Base-by-base conservation (phyloP, 2,329 filamentous ascomycete genomes). In the Neofusicoccum laricinum region DNA sequence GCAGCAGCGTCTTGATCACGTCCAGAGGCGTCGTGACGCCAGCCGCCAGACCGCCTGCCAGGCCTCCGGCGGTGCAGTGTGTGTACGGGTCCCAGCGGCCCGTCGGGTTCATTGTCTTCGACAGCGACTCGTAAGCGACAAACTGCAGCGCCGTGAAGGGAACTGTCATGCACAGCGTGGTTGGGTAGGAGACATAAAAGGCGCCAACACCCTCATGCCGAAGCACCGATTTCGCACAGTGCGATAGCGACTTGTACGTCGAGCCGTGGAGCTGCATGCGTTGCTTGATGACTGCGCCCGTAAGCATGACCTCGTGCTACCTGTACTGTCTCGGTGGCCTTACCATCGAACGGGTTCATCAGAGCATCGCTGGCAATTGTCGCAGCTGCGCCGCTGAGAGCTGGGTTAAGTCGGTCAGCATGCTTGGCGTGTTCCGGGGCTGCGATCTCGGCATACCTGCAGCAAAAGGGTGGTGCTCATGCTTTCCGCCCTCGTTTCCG, bases 311-410 rank as follows among this genome's bases (percentile, higher is more conserved):
- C 14, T 11, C 65, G 59, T 40, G 10, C 45, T 11, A 12, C 15
- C 34, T 25, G 14, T n/a, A 5, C 6, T 21, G 36, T 21, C n/a
- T 19, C 53, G 36, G 40, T 46, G 25, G 61, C 32, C 86, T 72
- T 85, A 97, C 93, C 93, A 81, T 99, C 95, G 76, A 99, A 99
- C 21, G 95, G 95, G 75, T 98, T 99, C 95, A 99, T 99, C 69
- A 99, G 87, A 63, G 95, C 95, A 82, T 99, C 95, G 77, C 93
- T 97, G 40, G 94, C 92, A 76, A 98, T 97, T 7, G 95, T 98
- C 68, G 95, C 95, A 71, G 91, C 91, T 66, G 95, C 94, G 79
- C 95, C 95, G 75, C 93, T 97, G 67, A 92, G 90, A 67, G 92
- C 95, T 97, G 75, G 65, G 65, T 55, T 63, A 30, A 48, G 73